phyloP scores from a whole-genome alignment of 176 grass and related monocot species.

The Cenchrus purpureus region DNA sequence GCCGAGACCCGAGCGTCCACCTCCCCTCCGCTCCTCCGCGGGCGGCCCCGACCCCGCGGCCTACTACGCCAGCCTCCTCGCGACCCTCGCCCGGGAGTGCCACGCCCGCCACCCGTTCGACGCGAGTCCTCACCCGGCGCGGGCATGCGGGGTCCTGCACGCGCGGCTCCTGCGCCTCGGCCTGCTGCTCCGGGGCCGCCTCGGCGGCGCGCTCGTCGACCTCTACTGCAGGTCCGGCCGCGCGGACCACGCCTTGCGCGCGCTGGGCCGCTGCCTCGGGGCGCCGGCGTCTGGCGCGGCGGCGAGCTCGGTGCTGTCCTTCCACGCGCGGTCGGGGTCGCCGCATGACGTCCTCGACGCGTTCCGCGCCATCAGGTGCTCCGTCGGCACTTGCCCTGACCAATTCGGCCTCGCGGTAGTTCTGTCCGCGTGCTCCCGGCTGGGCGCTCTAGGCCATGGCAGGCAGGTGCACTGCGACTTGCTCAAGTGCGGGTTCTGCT shows the following conservation, averaged over 20 bases:
- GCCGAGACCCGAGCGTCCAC: not conserved
- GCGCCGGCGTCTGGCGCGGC: constrained; percentile 18
- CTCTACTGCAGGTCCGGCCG: constrained; percentile 54
- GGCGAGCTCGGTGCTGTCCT: constrained; percentile 56
- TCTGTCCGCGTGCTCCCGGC: constrained; percentile 50
- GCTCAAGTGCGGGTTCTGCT: constrained; percentile 56
- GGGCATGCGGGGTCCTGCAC: constrained; percentile 50
- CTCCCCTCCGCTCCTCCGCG: not conserved
- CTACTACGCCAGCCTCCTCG: constrained; percentile 44
- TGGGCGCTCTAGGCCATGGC: constrained; percentile 39
- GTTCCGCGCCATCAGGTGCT: constrained; percentile 42
- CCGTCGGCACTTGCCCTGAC: constrained; percentile 17
- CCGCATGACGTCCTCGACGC: constrained; percentile 42
- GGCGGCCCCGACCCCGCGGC: not conserved
- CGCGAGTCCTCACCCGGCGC: constrained; percentile 19
- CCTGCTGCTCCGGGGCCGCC: constrained; percentile 23
- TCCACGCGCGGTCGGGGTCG: constrained; percentile 39
- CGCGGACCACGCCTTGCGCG: constrained; percentile 35
- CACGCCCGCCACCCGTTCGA: constrained; percentile 45
- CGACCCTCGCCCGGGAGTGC: constrained; percentile 39
- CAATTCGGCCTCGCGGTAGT: constrained; percentile 61
- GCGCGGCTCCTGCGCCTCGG: constrained; percentile 41
- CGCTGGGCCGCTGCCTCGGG: constrained; percentile 28
- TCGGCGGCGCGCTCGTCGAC: constrained; percentile 55
- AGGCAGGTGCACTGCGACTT: constrained; percentile 55